phyloP scores from a whole-genome alignment of 371 early-diverging fungal species.

The Dipsacomyces acuminosporus region DNA sequence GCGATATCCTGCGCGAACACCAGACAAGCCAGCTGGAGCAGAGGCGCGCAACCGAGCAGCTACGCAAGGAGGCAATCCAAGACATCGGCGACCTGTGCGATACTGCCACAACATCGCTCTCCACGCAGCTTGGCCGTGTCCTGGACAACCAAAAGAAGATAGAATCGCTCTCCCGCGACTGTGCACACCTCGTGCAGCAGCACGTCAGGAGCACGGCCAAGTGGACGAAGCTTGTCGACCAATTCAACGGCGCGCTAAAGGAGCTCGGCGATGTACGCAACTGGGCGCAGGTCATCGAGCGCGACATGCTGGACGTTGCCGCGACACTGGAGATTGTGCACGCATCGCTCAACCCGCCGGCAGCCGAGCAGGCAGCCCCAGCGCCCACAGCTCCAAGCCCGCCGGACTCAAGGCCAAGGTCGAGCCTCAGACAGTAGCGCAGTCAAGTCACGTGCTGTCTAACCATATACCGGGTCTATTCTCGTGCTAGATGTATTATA shows the following conservation, averaged over 20 bases:
- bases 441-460: too few relatives aligned
- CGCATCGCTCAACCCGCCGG: constrained; percentile 27
- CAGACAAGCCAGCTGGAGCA: constrained; percentile 22
- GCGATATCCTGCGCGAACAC: constrained; percentile 36
- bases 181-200: constrained; percentile 30
- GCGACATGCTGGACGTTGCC: constrained; percentile 58
- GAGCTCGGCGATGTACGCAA: constrained; percentile 78
- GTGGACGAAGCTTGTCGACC: constrained; percentile 41
- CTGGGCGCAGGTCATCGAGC: constrained; percentile 69
- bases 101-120: constrained; percentile 31
- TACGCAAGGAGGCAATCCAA: constrained; percentile 23
- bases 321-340: constrained; percentile 49
- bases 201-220: constrained; percentile 30
- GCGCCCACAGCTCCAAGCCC: too few relatives aligned
- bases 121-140: constrained; percentile 18
- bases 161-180: constrained; percentile 36
- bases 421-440: too few relatives aligned
- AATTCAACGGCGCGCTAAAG: constrained; percentile 48
- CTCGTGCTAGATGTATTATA: too few relatives aligned
- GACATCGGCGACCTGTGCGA: constrained; percentile 40
- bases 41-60: constrained; percentile 26
- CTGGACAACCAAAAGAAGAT: constrained; percentile 38
- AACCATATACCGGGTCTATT: too few relatives aligned
- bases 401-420: too few relatives aligned
- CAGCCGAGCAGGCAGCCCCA: too few relatives aligned